Evolutionary conservation across 2,329 filamentous ascomycete species (phyloP).

Genomic region (Aspergillus sp.): DNA sequence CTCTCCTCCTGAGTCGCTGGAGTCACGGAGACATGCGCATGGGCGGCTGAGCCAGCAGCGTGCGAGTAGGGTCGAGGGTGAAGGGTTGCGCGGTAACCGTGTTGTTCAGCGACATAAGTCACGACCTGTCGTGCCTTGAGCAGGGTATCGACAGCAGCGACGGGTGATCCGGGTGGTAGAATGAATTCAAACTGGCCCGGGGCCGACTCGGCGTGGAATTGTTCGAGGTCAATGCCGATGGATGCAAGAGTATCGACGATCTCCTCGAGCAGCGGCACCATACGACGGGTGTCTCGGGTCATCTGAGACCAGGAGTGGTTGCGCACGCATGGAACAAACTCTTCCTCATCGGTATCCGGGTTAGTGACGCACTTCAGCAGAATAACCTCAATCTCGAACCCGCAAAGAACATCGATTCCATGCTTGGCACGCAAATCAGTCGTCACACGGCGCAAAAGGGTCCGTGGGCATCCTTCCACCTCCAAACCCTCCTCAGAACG

Average conservation of each 20-base stretch:
- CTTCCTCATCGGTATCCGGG: constrained; percentile 25
- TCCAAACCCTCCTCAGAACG: constrained; percentile 55
- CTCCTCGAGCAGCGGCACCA: constrained; percentile 63
- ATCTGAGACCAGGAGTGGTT: constrained; percentile 73
- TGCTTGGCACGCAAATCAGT: constrained; percentile 55
- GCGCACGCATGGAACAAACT: constrained; percentile 54
- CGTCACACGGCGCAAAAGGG: constrained; percentile 59
- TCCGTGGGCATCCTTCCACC: constrained; percentile 65
- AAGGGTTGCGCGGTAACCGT: constrained; percentile 68
- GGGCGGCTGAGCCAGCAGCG: constrained; percentile 66
- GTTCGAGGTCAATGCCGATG: constrained; percentile 67
- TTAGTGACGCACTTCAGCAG: constrained; percentile 58
- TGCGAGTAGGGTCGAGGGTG: constrained; percentile 65
- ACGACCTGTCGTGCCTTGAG: constrained; percentile 72
- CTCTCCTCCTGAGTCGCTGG: constrained; percentile 51
- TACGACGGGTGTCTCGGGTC: constrained; percentile 59
- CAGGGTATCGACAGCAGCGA: constrained; percentile 71
- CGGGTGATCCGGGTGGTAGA: constrained; percentile 62
- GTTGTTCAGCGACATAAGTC: constrained; percentile 61
- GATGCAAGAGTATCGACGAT: constrained; percentile 62
- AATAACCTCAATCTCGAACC: constrained; percentile 81
- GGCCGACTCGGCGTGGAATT: constrained; percentile 73
- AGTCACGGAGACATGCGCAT: constrained; percentile 65
- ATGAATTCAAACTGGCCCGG: constrained; percentile 78
- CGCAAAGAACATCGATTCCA: constrained; percentile 63